These are phyloP conservation scores for Colletotrichum sp. DNA, from an alignment of 2,329 filamentous ascomycete species.

Conservation along the genomic window DNA sequence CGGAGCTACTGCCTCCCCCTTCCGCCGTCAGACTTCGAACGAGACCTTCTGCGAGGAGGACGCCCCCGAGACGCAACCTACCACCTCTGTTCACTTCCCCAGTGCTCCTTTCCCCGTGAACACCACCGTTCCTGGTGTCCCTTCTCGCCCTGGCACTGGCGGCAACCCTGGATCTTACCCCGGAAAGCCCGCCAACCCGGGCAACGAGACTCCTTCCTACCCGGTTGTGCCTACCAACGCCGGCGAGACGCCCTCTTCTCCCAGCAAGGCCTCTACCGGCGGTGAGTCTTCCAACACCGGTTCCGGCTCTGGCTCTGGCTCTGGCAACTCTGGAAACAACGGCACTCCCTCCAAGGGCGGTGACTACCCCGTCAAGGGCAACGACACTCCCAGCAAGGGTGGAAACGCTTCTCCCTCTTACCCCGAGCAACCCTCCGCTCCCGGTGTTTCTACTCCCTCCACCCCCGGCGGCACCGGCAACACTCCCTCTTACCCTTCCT, in stretches of 20 bases:
- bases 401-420: background rate
- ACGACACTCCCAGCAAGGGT: background rate
- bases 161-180: background rate
- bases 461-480: background rate
- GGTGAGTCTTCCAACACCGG: background rate
- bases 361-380: background rate
- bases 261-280: background rate
- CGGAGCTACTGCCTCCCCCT: conserved; percentile 15
- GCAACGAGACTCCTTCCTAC: background rate
- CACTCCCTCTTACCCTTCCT: background rate
- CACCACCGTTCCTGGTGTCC: conserved; percentile 8
- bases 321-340: background rate
- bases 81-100: conserved; percentile 1
- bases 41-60: conserved; percentile 15
- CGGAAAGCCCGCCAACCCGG: background rate
- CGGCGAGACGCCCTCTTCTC: background rate
- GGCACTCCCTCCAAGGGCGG: background rate
- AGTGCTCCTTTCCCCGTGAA: background rate
- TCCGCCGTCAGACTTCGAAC: conserved; percentile 12
- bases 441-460: background rate
- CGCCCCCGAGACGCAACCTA: background rate
- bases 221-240: background rate
- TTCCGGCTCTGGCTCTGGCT: background rate
- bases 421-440: background rate
- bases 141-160: background rate